phyloP scores from a whole-genome alignment of 1,284 basidiomycete species.

The Microbotryum intermedium region DNA sequence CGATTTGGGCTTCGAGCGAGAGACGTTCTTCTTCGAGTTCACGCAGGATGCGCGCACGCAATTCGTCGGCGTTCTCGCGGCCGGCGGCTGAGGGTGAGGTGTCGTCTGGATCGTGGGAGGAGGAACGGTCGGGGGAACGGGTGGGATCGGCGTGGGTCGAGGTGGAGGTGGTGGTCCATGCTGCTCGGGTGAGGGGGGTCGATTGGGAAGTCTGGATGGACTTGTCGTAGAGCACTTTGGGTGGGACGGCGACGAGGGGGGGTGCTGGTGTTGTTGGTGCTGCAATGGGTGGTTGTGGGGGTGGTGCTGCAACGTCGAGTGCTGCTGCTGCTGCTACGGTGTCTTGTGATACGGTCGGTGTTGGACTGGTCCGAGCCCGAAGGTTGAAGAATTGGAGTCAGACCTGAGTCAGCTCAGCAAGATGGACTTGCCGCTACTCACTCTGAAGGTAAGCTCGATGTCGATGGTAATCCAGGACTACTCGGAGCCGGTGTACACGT shows the following conservation, averaged over 20 bases:
- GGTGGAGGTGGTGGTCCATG: neutral
- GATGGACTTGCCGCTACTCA: too few species aligned
- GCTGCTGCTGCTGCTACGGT: too few species aligned
- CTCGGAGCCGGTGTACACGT: too few species aligned
- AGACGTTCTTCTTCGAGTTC: conserved; percentile 56
- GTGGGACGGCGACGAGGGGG: neutral
- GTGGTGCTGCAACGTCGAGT: too few species aligned
- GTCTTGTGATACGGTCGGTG: too few species aligned
- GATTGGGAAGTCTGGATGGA: conserved; percentile 21
- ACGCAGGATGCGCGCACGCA: conserved; percentile 54
- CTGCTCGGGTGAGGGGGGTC: neutral
- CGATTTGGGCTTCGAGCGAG: conserved; percentile 52
- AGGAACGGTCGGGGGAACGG: neutral
- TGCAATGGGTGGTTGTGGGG: too few species aligned
- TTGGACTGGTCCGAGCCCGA: too few species aligned
- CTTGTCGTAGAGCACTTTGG: conserved; percentile 27
- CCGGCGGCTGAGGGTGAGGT: conserved; percentile 43
- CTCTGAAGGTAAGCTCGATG: too few species aligned
- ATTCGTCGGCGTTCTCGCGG: conserved; percentile 49
- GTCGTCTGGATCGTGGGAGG: conserved; percentile 41
- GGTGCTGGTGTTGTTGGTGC: too few species aligned
- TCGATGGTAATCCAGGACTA: too few species aligned
- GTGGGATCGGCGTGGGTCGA: neutral
- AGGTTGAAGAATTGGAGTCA: too few species aligned
- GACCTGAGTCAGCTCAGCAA: too few species aligned